phyloP scores from a whole-genome alignment of 495 filamentous ascomycete species.

The Tetracladium marchalianum region DNA sequence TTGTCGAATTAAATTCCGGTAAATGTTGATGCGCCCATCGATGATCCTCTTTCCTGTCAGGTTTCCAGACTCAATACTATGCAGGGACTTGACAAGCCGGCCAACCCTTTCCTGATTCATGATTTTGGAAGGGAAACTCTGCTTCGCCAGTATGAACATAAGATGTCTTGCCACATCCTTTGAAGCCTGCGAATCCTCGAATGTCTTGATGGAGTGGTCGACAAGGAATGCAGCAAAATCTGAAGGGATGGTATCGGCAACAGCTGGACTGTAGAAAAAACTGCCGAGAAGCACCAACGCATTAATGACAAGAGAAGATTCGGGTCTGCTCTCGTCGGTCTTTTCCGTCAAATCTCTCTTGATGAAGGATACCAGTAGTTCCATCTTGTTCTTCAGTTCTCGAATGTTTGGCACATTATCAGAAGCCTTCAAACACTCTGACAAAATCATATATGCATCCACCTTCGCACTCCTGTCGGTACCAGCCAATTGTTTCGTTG shows the following conservation, averaged over 20 bases:
- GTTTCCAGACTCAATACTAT: slow-evolving; percentile 54
- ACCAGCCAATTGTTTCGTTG: slow-evolving; percentile 66
- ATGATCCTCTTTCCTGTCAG: slow-evolving; percentile 70
- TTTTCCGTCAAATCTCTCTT: slow-evolving; percentile 62
- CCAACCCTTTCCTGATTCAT: slow-evolving; percentile 61
- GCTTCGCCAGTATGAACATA: slow-evolving; percentile 64
- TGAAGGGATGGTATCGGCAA: slow-evolving; percentile 54
- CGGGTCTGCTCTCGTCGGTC: slow-evolving; percentile 35
- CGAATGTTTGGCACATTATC: slow-evolving; percentile 63
- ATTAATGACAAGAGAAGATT: slow-evolving; percentile 59
- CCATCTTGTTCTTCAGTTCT: slow-evolving; percentile 64
- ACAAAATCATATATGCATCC: slow-evolving; percentile 80
- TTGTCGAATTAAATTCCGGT: slow-evolving; percentile 63
- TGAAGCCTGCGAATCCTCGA: slow-evolving; percentile 52
- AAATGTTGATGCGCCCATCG: slow-evolving; percentile 63
- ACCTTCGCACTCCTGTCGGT: slow-evolving; percentile 55
- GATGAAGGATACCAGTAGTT: slow-evolving; percentile 64
- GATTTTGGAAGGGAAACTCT: slow-evolving; percentile 63
- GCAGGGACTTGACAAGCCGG: slow-evolving; percentile 55
- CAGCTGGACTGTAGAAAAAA: slow-evolving; percentile 57
- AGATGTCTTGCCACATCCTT: slow-evolving; percentile 72
- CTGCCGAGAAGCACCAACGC: slow-evolving; percentile 64
- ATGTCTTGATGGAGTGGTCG: slow-evolving; percentile 61
- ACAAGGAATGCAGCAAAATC: slow-evolving; percentile 73
- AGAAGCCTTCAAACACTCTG: slow-evolving; percentile 65